These are phyloP conservation scores for Aplosporella prunicola DNA, from an alignment of 2,329 filamentous ascomycete species.

Conservation along the genomic window DNA sequence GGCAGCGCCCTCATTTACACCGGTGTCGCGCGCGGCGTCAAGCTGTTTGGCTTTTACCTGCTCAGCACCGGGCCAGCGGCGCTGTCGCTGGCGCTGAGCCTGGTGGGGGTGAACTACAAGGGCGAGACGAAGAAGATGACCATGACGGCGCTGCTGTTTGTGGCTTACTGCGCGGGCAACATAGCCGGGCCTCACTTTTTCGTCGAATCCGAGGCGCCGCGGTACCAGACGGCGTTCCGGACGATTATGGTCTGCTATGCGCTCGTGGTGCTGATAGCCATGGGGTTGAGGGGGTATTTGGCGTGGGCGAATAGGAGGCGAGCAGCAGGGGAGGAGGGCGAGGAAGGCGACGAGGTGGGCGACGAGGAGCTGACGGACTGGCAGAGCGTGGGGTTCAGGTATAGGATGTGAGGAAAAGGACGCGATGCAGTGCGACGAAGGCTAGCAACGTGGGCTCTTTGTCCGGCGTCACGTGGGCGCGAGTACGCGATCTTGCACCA, in stretches of 20 bases:
- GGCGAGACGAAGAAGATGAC: constrained; percentile 26
- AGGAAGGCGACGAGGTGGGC: constrained; percentile 12
- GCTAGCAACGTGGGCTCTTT: too few relatives aligned
- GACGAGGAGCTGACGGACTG: constrained; percentile 19
- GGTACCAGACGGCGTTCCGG: constrained; percentile 9
- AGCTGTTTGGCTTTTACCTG: constrained; percentile 9
- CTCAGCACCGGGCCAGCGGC: constrained; percentile 4
- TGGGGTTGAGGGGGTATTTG: constrained; percentile 13
- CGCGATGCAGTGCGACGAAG: too few relatives aligned
- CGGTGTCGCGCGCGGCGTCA: constrained; percentile 5
- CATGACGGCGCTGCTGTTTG: constrained; percentile 7
- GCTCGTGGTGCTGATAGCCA: constrained; percentile 5
- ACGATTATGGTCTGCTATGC: constrained; percentile 12
- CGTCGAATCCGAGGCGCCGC: constrained; percentile 5
- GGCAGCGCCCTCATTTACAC: constrained; percentile 9
- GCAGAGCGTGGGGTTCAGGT: constrained; percentile 20
- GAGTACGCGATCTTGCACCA: too few relatives aligned
- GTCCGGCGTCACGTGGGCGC: too few relatives aligned
- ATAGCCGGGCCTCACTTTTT: constrained; percentile 10
- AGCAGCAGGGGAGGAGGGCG: background rate
- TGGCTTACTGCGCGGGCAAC: constrained; percentile 8
- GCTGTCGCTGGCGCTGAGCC: constrained; percentile 7
- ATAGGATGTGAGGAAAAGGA: constrained; percentile 9
- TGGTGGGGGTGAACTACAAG: constrained; percentile 18
- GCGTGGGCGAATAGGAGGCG: constrained; percentile 13